A percentile compares a stretch with the other conserved stretches of the same genome.
These are phyloP conservation scores for Ogataea pini DNA, from an alignment of 805 yeast genomes.

Conservation along the genomic window DNA sequence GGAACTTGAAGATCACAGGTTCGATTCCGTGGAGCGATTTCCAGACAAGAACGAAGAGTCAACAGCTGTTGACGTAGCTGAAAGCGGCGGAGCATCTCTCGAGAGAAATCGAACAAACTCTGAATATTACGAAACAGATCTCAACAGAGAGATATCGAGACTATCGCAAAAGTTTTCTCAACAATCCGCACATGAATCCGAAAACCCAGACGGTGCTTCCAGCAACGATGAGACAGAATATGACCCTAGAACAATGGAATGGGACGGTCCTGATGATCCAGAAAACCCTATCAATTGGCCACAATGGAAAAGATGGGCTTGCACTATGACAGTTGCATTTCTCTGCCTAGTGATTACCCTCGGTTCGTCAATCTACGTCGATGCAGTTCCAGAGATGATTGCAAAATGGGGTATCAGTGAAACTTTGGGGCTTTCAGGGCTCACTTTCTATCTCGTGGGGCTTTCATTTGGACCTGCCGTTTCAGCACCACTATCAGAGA, in stretches of 20 bases:
- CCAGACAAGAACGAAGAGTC: too few species aligned
- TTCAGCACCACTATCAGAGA: conserved; percentile 72
- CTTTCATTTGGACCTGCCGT: conserved; percentile 68
- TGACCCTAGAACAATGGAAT: conserved; percentile 46
- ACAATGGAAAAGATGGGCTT: conserved; percentile 57
- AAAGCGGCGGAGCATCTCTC: not conserved
- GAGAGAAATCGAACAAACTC: conserved; percentile 12
- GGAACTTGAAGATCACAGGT: too few species aligned
- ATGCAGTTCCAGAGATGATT: conserved; percentile 59
- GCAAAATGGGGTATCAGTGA: conserved; percentile 52
- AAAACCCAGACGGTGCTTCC: conserved; percentile 14
- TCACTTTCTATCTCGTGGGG: conserved; percentile 71
- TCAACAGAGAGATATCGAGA: conserved; percentile 25
- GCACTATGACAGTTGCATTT: conserved; percentile 64
- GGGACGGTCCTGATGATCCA: conserved; percentile 65
- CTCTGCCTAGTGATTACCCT: conserved; percentile 70
- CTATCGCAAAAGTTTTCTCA: conserved; percentile 20
- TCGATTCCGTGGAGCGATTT: too few species aligned
- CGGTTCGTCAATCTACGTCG: conserved; percentile 73
- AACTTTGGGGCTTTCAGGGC: conserved; percentile 64
- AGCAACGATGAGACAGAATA: conserved; percentile 18
- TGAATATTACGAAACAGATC: conserved; percentile 26
- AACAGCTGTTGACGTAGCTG: too few species aligned
- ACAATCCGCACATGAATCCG: not conserved
- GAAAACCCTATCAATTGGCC: conserved; percentile 75